Conservation (phyloP, 345 rosid genomes). For the Rhodomyrtus tomentosa region DNA sequence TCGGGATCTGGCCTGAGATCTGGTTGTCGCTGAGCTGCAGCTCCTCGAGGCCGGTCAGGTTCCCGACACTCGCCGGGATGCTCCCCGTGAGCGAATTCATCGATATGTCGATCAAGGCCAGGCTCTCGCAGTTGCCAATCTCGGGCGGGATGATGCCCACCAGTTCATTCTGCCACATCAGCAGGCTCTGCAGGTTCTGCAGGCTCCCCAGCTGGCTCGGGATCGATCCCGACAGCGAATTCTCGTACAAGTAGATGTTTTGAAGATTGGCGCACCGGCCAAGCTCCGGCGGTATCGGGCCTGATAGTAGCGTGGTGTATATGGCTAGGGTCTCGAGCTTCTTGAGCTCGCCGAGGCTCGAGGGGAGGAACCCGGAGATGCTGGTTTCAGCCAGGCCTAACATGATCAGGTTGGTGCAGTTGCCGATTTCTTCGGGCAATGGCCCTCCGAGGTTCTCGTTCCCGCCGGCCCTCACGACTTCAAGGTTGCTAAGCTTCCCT, state of each 20-base stretch:
- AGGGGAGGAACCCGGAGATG: constrained; percentile 72
- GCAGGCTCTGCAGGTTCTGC: constrained; percentile 35
- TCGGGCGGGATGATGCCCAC: constrained; percentile 64
- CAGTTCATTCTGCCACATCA: constrained; percentile 70
- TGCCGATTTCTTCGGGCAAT: constrained; percentile 60
- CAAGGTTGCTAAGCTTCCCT: constrained; percentile 43
- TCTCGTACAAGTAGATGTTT: constrained; percentile 66
- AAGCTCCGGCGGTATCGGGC: constrained; percentile 67
- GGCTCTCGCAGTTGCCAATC: constrained; percentile 51
- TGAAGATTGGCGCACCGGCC: constrained; percentile 63
- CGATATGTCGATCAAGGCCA: constrained; percentile 53
- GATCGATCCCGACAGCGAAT: constrained; percentile 62
- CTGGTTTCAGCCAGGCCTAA: constrained; percentile 86
- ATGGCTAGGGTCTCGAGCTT: constrained; percentile 64
- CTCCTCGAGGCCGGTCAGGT: constrained; percentile 38
- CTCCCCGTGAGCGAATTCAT: constrained; percentile 67
- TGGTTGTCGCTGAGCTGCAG: constrained; percentile 73
- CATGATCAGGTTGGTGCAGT: constrained; percentile 42
- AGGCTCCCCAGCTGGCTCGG: constrained; percentile 47
- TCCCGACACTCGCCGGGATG: constrained; percentile 58
- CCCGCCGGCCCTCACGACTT: constrained; percentile 73
- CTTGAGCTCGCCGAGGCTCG: constrained; percentile 50
- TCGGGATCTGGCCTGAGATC: constrained; percentile 66
- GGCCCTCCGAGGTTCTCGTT: constrained; percentile 69
- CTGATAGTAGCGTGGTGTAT: constrained; percentile 64